Conservation (phyloP, 1,284 basidiomycete species). For the Cystobasidium pallidum region DNA sequence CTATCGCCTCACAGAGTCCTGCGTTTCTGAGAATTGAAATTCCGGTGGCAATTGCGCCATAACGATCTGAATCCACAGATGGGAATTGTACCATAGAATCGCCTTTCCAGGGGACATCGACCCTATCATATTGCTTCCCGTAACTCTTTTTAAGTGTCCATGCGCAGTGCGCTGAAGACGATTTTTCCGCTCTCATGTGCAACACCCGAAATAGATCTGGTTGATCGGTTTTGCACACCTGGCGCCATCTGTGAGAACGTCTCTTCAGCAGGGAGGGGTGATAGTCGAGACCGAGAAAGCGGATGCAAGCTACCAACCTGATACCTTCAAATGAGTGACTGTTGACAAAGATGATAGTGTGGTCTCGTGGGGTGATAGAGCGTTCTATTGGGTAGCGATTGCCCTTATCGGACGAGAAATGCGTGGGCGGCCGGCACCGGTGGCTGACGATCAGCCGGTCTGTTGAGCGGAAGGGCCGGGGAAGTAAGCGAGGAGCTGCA, state of each 20-base stretch:
- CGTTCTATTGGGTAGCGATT: neutral
- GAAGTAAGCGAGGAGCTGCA: neutral
- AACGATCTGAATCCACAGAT: neutral
- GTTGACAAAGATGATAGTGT: slow-evolving; percentile 6
- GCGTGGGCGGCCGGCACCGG: neutral
- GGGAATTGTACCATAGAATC: no score
- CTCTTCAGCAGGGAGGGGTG: neutral
- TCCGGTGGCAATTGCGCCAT: slow-evolving; percentile 7
- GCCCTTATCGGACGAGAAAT: neutral
- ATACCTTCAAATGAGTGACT: neutral
- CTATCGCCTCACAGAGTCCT: neutral
- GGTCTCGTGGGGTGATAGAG: slow-evolving; percentile 16
- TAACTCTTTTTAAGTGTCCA: neutral
- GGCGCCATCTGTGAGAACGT: slow-evolving; percentile 2
- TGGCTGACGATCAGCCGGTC: neutral
- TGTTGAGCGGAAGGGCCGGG: no score
- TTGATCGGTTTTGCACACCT: neutral
- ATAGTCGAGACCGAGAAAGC: no score
- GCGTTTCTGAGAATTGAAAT: neutral
- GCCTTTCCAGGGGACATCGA: neutral
- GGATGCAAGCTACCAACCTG: neutral
- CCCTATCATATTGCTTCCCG: slow-evolving; percentile 17
- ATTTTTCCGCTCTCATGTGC: neutral
- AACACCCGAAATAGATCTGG: slow-evolving; percentile 11
- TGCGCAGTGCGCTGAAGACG: neutral